Conservation (phyloP, 306 rosid species). For the Cicer judaicum region DNA sequence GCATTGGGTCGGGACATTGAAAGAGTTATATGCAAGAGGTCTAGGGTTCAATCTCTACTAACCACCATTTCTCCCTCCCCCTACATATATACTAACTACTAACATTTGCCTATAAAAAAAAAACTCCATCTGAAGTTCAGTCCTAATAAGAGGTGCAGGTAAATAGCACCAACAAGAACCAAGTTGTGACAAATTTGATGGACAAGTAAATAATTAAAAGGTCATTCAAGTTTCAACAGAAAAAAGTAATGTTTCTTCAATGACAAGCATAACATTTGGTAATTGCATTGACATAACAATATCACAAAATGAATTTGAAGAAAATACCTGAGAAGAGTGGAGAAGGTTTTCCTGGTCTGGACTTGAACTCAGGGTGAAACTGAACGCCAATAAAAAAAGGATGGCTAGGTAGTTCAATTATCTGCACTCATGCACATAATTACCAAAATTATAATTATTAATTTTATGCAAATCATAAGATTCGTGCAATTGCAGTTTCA, state of each 20-base stretch:
- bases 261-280: not conserved
- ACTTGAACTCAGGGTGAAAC: conserved; percentile 90
- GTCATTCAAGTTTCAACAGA: not conserved
- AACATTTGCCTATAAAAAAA: no score
- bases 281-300: not conserved
- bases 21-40: no score
- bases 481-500: not conserved
- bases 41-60: no score
- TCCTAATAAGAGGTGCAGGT: not conserved
- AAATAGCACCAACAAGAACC: not conserved
- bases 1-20: no score
- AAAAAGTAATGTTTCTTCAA: not conserved
- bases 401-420: conserved; percentile 81
- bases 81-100: no score
- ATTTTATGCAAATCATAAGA: conserved; percentile 15
- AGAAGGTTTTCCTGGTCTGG: conserved; percentile 90
- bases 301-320: conserved; percentile 7
- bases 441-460: conserved; percentile 23
- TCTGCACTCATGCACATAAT: conserved; percentile 54
- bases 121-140: no score
- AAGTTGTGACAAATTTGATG: not conserved
- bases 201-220: not conserved
- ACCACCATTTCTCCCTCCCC: no score
- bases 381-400: conserved; percentile 84
- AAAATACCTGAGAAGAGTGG: conserved; percentile 72